These are phyloP conservation scores for Balamuthia mandrillaris DNA, from an alignment of 208 protist species.

Conservation along the genomic window DNA sequence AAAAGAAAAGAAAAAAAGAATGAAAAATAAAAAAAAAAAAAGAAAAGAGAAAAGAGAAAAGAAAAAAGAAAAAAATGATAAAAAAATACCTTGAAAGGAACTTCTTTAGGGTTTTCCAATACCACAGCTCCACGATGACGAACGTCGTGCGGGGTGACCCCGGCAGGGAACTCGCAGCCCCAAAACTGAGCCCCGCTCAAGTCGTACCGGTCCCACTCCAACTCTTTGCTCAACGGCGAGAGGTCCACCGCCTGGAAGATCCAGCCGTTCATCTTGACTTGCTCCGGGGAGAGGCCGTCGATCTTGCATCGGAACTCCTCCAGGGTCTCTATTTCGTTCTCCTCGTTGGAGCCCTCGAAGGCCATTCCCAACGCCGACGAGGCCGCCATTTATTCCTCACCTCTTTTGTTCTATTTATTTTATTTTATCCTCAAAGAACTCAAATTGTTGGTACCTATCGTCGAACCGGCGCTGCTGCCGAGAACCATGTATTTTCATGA, in stretches of 20 bases:
- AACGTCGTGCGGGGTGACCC: background rate
- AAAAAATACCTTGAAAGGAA: background rate
- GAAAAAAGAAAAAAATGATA: background rate
- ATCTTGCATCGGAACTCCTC: slow-evolving; percentile 2
- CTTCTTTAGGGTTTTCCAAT: background rate
- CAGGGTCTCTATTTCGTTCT: slow-evolving; percentile 27
- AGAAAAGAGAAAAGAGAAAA: too few species aligned
- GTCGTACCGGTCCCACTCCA: background rate
- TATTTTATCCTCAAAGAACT: too few species aligned
- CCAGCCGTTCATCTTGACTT: background rate
- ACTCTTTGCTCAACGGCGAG: too few species aligned
- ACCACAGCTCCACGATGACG: background rate
- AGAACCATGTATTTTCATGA: too few species aligned
- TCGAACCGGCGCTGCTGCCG: too few species aligned
- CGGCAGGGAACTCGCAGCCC: background rate
- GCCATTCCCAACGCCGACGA: background rate
- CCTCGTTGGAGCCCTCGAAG: slow-evolving; percentile 26
- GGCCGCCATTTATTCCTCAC: background rate
- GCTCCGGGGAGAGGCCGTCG: background rate
- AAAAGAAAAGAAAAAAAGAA: too few species aligned
- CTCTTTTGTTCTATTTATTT: background rate
- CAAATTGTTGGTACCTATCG: too few species aligned
- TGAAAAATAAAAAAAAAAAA: too few species aligned
- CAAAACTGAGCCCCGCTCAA: background rate
- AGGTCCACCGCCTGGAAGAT: slow-evolving; percentile 22